These are phyloP conservation scores for Populus hybrid DNA, from an alignment of 441 rosid genomes.

Conservation along the genomic window DNA sequence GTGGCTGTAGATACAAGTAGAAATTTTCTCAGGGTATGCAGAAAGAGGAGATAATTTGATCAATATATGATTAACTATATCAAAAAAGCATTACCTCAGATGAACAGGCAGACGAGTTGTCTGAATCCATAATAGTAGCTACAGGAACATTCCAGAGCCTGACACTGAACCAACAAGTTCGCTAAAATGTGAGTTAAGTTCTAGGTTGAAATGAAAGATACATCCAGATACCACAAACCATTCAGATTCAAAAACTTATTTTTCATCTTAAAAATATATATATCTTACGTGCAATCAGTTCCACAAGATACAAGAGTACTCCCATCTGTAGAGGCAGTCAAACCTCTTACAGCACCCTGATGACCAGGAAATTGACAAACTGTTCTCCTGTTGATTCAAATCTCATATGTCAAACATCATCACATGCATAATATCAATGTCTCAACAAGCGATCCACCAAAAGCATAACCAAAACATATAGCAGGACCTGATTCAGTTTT, in stretches of 20 bases:
- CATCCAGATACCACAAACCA: background rate
- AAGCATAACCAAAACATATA: background rate
- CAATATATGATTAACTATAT: background rate
- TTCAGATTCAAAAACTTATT: background rate
- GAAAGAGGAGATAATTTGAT: background rate
- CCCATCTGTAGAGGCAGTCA: conserved; percentile 89
- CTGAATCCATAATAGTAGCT: conserved; percentile 53
- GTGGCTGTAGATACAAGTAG: conserved; percentile 42
- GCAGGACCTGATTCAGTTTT: background rate
- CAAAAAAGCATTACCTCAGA: conserved; percentile 46
- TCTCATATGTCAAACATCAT: conserved; percentile 6
- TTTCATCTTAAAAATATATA: conserved; percentile 9
- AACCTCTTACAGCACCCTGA: conserved; percentile 87
- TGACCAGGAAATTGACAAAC: conserved; percentile 92
- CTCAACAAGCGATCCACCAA: background rate
- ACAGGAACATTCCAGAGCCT: conserved; percentile 91
- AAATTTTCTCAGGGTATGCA: conserved; percentile 7
- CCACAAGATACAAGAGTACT: conserved; percentile 76
- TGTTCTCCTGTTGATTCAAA: conserved; percentile 57
- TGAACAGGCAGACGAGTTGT: conserved; percentile 34
- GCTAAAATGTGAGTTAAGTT: background rate
- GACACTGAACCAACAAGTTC: conserved; percentile 45
- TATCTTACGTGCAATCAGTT: conserved; percentile 82
- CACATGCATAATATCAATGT: background rate
- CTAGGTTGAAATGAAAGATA: background rate